Conservation (phyloP, 148 eudicot species). For the Rhododendron vialii region DNA sequence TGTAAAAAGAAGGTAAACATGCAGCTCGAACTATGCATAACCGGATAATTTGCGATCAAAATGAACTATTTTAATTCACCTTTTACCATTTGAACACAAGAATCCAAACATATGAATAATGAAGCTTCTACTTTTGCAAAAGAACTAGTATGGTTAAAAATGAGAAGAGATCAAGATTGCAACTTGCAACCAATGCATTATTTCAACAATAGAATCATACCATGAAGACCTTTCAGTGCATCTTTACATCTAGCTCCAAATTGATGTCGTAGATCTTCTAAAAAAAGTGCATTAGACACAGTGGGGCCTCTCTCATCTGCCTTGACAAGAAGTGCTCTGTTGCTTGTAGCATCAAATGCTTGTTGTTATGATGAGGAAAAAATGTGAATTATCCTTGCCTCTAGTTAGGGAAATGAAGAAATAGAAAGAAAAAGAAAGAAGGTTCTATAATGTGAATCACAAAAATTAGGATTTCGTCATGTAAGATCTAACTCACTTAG, state of each 20-base stretch:
- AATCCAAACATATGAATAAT: not conserved
- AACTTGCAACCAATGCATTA: not conserved
- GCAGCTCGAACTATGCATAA: not conserved
- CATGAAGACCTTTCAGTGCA: not conserved
- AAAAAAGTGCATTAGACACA: not conserved
- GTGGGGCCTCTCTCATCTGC: not conserved
- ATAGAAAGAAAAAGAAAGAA: slow-evolving; percentile 65
- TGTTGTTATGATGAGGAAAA: not conserved
- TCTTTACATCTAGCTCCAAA: not conserved
- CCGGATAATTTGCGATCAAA: not conserved
- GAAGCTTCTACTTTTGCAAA: not conserved
- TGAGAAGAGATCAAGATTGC: not conserved
- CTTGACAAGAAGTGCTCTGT: not conserved
- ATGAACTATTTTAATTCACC: not conserved
- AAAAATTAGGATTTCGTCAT: not conserved
- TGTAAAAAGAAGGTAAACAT: not conserved
- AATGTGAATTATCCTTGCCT: not conserved
- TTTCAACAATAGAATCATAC: not conserved
- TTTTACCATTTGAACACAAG: not conserved
- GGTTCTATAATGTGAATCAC: not conserved
- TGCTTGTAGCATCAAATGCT: not conserved
- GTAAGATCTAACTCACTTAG: not conserved
- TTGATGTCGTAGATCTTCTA: not conserved
- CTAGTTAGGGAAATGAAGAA: slow-evolving; percentile 26
- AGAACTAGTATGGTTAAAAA: not conserved